Evolutionary conservation across 495 filamentous ascomycete species (phyloP), one percentile per base, ranked within the genome.

Genomic region (Penicillium verhagenii): DNA sequence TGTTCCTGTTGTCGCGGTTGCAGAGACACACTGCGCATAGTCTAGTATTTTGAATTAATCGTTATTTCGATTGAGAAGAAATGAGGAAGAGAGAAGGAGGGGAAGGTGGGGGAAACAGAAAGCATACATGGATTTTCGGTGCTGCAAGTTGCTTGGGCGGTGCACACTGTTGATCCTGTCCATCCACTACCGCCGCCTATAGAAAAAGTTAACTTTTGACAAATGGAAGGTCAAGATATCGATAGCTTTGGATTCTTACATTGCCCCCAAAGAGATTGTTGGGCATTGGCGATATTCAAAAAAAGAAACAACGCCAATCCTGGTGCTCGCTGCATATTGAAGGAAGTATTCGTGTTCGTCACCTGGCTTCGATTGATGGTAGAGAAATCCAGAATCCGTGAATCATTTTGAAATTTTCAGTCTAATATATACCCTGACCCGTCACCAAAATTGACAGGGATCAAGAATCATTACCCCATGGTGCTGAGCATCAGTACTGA

Each of bases 141-240:
- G 39, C 47, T 56, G 47, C 54, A 56, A 20, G 54, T 56, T 45
- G 54, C 54, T 10, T 38, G 28, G 28, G 54, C 54, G n/a, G 39
- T n/a, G 21, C 54, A 56, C 6, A 28, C 54, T 8, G 54, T 51
- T 38, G 54, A 46, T 45, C 54, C 54, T 28, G 47, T 11, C 25
- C 39, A 56, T 50, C 47, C 54, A 46, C 21, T 51, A 39, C 54
- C 54, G 10, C 54, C 54, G 31, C 54, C 54, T 56, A 46, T 6
- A n/a, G 26, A 46, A 56, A 28, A 3, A 8, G 25, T 55, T 33
- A 55, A 16, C 35, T 1, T 16, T 18, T 7, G 4, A 21, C 11
- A 24, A 7, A 4, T 19, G 33, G n/a, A 2, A 23, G 8, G 3
- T 7, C 11, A 18, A 10, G 10, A 2, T 35, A 23, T 25, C n/a